Evolutionary conservation across 768 basidiomycete species (phyloP), one percentile per base, ranked within the genome.

Genomic region (Termitomyces sp.): DNA sequence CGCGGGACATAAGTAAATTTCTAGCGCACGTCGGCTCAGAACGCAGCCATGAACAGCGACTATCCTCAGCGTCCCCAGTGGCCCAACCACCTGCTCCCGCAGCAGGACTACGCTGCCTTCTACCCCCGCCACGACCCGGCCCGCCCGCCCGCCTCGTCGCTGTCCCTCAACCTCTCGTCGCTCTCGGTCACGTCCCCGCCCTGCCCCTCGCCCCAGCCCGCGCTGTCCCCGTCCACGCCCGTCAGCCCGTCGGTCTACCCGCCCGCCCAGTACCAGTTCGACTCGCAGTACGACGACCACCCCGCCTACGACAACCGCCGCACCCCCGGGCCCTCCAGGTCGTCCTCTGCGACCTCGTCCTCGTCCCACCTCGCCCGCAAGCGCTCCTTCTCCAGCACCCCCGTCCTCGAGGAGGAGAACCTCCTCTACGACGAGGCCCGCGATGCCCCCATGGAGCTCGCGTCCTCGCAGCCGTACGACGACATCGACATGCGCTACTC

Each of bases 121-220:
- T 54, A 45, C 18, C 9, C 39, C 45, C 59, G 55, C 41, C 9
- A 29, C 7, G 39, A 53, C 44, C 5, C n/a, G 2, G 6, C 48
- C 20, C 60, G 62, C 60, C 39, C 68, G 65, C 39, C 69, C 65
- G 24, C 39, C n/a, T 70, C 78, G 29, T n/a, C n/a, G n/a, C n/a
- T n/a, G 36, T 67, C 75, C 1, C 76, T 90, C 45, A 82, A 89
- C 67, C 76, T 91, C 56, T 83, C 83, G 26, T 77, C 81, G 1
- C 79, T 90, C 53, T 75, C 81, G 51, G 87, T 90, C 55, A 71
- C 85, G 42, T 87, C 86, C 22, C 86, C 87, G 9, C 77, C 83
- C 8, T 82, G 82, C 59, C 76, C 85, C 54, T 87, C 86, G 13
- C 86, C 88, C 46, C 81, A 84, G 66, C 81, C 81, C 1, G 87